Evolutionary conservation across 2,329 filamentous ascomycete genomes (phyloP).

Genomic region (Cyphellophora europaea): DNA sequence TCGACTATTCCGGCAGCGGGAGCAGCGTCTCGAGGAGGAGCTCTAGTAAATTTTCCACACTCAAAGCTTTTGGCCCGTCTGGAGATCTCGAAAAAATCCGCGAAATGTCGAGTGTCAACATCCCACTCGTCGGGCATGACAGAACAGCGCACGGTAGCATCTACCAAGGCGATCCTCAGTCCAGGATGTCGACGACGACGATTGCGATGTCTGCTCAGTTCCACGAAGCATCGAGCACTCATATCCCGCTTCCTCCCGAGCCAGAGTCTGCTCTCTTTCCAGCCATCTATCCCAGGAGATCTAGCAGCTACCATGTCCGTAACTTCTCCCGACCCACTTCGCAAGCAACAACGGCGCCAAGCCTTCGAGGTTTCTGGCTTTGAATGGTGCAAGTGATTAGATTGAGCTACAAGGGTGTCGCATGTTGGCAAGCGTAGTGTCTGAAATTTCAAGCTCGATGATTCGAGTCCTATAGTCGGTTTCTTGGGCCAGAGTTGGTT

Average conservation of each 20-base stretch:
- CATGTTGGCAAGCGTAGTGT: too few relatives aligned
- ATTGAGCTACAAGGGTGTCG: too few relatives aligned
- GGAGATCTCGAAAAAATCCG: neutral
- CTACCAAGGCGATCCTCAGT: neutral
- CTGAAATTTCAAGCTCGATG: too few relatives aligned
- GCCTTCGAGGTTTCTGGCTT: neutral
- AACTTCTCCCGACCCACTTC: neutral
- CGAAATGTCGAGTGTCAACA: conserved; percentile 1
- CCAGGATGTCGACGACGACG: neutral
- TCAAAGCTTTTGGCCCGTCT: neutral
- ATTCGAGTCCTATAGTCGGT: too few relatives aligned
- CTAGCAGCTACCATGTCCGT: neutral
- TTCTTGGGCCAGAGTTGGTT: too few relatives aligned
- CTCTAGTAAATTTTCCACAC: neutral
- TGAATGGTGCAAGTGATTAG: too few relatives aligned
- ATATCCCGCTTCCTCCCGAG: neutral
- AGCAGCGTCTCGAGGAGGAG: neutral
- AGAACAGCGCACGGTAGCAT: neutral
- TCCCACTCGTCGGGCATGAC: neutral
- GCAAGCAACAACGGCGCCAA: neutral
- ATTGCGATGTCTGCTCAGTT: neutral
- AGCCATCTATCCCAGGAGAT: neutral
- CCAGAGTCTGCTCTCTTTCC: neutral
- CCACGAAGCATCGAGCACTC: neutral
- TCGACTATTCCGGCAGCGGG: neutral